Conservation (phyloP, 495 filamentous ascomycete species). For the Penicillium antarcticum region DNA sequence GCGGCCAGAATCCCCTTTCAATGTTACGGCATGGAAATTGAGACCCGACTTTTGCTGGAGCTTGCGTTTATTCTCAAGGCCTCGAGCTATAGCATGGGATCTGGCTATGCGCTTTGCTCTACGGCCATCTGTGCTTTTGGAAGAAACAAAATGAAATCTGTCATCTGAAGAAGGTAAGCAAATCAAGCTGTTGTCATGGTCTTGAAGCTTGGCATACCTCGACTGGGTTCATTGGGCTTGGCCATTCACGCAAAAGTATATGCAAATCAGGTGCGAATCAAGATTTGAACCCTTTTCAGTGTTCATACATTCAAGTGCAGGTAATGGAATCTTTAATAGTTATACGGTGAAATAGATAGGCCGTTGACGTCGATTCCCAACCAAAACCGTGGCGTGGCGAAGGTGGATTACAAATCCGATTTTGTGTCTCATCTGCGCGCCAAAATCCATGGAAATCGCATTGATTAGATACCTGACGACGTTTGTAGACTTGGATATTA, state of each 20-base stretch:
- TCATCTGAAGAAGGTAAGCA: not conserved
- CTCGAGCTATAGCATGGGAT: slow-evolving; percentile 32
- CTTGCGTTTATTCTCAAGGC: slow-evolving; percentile 31
- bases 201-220: not conserved
- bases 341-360: not conserved
- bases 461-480: too few relatives aligned
- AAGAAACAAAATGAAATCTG: slow-evolving; percentile 27
- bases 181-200: not conserved
- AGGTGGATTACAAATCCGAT: slow-evolving; percentile 4
- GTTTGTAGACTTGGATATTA: too few relatives aligned
- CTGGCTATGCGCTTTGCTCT: slow-evolving; percentile 22
- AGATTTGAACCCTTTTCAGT: not conserved
- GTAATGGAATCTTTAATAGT: too few relatives aligned
- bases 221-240: not conserved
- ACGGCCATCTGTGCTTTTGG: slow-evolving; percentile 20
- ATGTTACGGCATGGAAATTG: slow-evolving; percentile 23
- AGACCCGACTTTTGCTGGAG: slow-evolving; percentile 20
- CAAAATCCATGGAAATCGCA: too few relatives aligned
- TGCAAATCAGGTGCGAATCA: too few relatives aligned
- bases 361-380: not conserved
- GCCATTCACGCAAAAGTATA: not conserved
- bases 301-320: too few relatives aligned
- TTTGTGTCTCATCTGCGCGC: not conserved
- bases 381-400: too few relatives aligned
- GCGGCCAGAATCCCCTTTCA: not conserved